phyloP scores from a whole-genome alignment of 2,329 filamentous ascomycete species.

The Phaeomoniella chlamydospora region DNA sequence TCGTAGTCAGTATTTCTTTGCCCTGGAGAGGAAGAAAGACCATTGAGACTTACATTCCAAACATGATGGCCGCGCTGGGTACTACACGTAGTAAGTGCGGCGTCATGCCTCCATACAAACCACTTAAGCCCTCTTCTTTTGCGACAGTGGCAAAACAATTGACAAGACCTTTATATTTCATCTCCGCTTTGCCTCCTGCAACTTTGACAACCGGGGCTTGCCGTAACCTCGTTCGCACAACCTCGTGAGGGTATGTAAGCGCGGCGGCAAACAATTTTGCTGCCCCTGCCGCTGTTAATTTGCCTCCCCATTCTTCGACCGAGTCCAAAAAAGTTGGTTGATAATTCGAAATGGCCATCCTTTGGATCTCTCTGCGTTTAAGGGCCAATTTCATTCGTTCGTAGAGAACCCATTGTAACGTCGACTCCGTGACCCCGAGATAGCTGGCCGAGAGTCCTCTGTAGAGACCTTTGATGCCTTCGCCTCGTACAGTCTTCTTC shows the following conservation, averaged over 20 bases:
- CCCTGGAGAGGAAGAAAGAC: no score
- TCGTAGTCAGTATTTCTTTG: neutral
- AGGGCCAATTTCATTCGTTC: constrained; percentile 79
- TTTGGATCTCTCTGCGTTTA: constrained; percentile 43
- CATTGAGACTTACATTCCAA: constrained; percentile 27
- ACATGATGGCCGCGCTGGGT: constrained; percentile 90
- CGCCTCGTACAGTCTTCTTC: constrained; percentile 62
- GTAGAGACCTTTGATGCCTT: constrained; percentile 73
- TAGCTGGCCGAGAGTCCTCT: constrained; percentile 86
- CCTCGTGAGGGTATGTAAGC: constrained; percentile 85
- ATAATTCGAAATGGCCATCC: constrained; percentile 42
- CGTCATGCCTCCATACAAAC: constrained; percentile 79
- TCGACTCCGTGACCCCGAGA: constrained; percentile 77
- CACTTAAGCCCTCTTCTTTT: constrained; percentile 75
- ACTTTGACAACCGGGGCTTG: constrained; percentile 75
- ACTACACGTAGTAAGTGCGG: constrained; percentile 85
- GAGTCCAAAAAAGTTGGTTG: constrained; percentile 58
- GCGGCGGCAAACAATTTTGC: constrained; percentile 78
- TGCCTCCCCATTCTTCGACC: constrained; percentile 64
- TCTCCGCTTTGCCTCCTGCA: constrained; percentile 43
- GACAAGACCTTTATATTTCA: constrained; percentile 76
- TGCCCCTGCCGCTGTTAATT: constrained; percentile 61
- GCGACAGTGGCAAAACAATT: constrained; percentile 83
- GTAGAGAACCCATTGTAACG: constrained; percentile 86
- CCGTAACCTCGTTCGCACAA: constrained; percentile 68